phyloP scores from a whole-genome alignment of 2,329 filamentous ascomycete species.

The Tolypocladium ophioglossoides region DNA sequence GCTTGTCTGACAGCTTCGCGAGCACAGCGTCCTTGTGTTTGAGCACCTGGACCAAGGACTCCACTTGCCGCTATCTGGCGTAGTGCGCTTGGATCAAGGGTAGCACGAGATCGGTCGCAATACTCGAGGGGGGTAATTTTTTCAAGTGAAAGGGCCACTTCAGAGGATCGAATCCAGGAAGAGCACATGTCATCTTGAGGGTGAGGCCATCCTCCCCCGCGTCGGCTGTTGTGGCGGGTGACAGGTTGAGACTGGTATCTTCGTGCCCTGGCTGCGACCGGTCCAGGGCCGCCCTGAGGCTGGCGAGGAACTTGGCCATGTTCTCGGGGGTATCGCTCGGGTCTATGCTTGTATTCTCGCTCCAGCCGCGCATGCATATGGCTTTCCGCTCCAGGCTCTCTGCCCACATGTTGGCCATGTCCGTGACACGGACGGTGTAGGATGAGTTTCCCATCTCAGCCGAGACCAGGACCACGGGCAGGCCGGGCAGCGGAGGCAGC shows the following conservation, averaged over 20 bases:
- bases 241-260: conserved; percentile 34
- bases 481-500: conserved; percentile 22
- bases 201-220: conserved; percentile 30
- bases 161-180: conserved; percentile 56
- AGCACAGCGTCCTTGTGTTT: conserved; percentile 42
- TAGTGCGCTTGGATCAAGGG: conserved; percentile 39
- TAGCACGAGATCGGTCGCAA: conserved; percentile 39
- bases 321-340: conserved; percentile 59
- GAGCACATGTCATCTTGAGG: conserved; percentile 45
- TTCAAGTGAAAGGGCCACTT: conserved; percentile 53
- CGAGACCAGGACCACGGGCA: conserved; percentile 56
- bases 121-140: conserved; percentile 28
- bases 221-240: conserved; percentile 19
- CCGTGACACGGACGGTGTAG: conserved; percentile 59
- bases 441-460: conserved; percentile 40
- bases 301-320: conserved; percentile 54
- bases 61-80: conserved; percentile 26
- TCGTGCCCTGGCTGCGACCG: conserved; percentile 30
- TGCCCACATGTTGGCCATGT: conserved; percentile 63
- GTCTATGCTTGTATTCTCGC: conserved; percentile 61
- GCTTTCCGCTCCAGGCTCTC: conserved; percentile 51
- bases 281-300: conserved; percentile 44
- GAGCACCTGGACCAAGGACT: conserved; percentile 31
- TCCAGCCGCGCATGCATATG: conserved; percentile 51
- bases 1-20: conserved; percentile 39